Evolutionary conservation across 2,329 filamentous ascomycete species (phyloP).

Genomic region (Erysiphe pulchra): DNA sequence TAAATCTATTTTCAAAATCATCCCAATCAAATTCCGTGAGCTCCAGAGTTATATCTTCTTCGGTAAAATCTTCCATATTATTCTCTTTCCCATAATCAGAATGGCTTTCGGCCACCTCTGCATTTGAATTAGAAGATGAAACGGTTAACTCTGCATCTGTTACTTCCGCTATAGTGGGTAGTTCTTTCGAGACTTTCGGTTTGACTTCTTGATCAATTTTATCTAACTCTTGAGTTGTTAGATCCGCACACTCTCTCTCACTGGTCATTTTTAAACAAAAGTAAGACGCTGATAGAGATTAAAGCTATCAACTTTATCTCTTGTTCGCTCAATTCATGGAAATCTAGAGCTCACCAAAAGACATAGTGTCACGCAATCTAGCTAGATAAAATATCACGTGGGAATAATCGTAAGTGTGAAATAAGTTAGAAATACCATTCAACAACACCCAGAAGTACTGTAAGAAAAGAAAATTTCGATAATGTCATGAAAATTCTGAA

Average conservation of each 20-base stretch:
- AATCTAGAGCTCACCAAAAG: no score
- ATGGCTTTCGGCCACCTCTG: neutral
- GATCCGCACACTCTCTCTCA: neutral
- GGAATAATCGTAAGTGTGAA: no score
- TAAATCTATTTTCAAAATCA: conserved; percentile 43
- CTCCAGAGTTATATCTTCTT: conserved; percentile 1
- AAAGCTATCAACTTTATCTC: no score
- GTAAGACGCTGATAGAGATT: no score
- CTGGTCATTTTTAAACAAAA: neutral
- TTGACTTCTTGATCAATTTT: neutral
- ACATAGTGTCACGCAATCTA: no score
- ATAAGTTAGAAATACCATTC: no score
- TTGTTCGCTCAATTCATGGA: no score
- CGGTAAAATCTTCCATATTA: neutral
- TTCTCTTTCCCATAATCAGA: neutral
- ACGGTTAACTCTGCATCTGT: neutral
- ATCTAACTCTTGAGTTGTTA: neutral
- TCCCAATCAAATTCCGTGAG: conserved; percentile 42
- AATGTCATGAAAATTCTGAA: no score
- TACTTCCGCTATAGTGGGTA: neutral
- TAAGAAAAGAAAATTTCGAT: no score
- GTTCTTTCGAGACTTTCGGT: neutral
- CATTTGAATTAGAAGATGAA: neutral
- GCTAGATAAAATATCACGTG: no score
- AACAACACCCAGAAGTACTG: no score